Evolutionary conservation across 2,329 filamentous ascomycete species (phyloP).

Genomic region (Aspergillus brasiliensis): DNA sequence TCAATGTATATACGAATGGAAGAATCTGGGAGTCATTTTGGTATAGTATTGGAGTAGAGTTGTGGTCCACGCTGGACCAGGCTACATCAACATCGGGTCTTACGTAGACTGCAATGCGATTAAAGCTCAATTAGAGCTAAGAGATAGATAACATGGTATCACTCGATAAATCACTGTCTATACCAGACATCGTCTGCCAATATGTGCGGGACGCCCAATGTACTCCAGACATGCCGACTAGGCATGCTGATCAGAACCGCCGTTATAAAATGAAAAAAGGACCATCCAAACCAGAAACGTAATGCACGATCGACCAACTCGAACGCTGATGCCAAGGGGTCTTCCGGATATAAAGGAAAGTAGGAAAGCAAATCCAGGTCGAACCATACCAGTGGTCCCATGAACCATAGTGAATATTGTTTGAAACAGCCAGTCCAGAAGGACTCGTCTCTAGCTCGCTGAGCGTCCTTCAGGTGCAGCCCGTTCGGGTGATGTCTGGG

Average conservation of each 20-base stretch:
- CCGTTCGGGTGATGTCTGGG: conserved; percentile 22
- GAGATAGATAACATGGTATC: conserved; percentile 22
- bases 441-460: not conserved
- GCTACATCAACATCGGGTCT: not conserved
- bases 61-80: too few relatives aligned
- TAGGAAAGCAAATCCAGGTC: not conserved
- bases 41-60: too few relatives aligned
- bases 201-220: conserved; percentile 16
- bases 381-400: conserved; percentile 17
- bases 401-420: not conserved
- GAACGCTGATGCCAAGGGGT: not conserved
- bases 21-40: too few relatives aligned
- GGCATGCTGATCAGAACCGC: conserved; percentile 1
- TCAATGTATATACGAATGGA: too few relatives aligned
- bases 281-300: conserved; percentile 1
- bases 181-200: conserved; percentile 13
- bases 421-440: not conserved
- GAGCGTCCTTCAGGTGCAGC: conserved; percentile 13
- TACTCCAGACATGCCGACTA: conserved; percentile 1
- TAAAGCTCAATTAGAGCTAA: conserved; percentile 1
- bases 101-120: conserved; percentile 14
- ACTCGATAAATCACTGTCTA: conserved; percentile 18
- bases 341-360: not conserved
- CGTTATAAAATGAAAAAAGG: conserved; percentile 7
- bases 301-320: not conserved